Evolutionary conservation across 345 rosid genomes (phyloP), one percentile per base, ranked within the genome.

Genomic region (Eucalyptus marginata): DNA sequence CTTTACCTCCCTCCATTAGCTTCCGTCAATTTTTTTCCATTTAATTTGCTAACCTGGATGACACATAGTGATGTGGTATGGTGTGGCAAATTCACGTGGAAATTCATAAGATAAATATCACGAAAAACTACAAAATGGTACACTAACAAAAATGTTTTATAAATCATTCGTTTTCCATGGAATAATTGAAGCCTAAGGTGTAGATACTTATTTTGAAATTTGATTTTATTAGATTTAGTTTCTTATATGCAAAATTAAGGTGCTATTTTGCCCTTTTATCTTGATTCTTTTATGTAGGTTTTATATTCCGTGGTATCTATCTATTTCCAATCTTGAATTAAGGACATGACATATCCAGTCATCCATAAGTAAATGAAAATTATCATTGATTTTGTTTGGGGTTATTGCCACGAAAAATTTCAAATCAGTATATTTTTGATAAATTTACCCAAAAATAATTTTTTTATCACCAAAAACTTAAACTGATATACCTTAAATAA

Each of bases 401-500:
- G 25, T 52, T 7, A 20, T 18, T 18, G 0, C 5, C 58, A 52
- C 2, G 10, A 52, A 52, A 52, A 18, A 52, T 18, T 51, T 52
- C 10, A 52, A 20, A 20, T 9, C 1, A 1, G 0, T 18, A 52
- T 52, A 52, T 52, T 0, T 52, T 1, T 0, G 2, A 18, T 52
- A 52, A 52, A 52, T 52, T 52, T 18, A 18, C 1, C 2, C 3
- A 0, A 49, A 13, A 4, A 49, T 1, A 49, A 47, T n/a, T 10
- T 47, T 47, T 47, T 47, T 3, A 47, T 47, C 13, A 47, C 49
- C 49, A 47, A 47, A 50, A 51, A 52, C 24, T 52, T 52, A 52
- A 52, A 52, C 0, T 0, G 2, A 51, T 52, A 52, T 1, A 18
- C 4, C 1, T 7, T 4, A 52, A 18, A 52, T 52, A 18, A 52